Percentiles rank a stretch among this genome's conserved stretches.
Conservation (phyloP, 2,329 filamentous ascomycete genomes). For the Trichoderma aggressivum region DNA sequence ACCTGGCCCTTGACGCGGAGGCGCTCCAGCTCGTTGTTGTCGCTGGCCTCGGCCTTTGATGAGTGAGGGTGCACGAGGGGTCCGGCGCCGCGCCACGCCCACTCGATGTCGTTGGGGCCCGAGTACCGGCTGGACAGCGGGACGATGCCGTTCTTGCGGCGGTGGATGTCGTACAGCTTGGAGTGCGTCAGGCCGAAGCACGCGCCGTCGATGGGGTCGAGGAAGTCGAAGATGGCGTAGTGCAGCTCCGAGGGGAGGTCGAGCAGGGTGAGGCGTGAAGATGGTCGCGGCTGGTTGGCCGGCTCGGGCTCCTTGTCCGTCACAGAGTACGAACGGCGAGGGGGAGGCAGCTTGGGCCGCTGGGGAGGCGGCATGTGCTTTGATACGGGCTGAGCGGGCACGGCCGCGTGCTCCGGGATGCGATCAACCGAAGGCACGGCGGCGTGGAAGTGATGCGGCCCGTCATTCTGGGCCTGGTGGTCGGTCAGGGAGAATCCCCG, state of each 20-base stretch:
- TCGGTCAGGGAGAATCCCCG: constrained; percentile 48
- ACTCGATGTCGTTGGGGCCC: constrained; percentile 62
- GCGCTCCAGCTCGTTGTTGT: constrained; percentile 36
- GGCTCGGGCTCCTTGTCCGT: constrained; percentile 57
- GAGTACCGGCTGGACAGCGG: constrained; percentile 54
- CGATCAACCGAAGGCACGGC: constrained; percentile 15
- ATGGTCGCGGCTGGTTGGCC: constrained; percentile 46
- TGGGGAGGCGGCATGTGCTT: constrained; percentile 23
- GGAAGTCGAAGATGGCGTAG: constrained; percentile 57
- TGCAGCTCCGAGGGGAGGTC: constrained; percentile 59
- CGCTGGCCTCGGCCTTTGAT: constrained; percentile 4
- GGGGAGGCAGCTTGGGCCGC: constrained; percentile 41
- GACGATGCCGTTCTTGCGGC: constrained; percentile 53
- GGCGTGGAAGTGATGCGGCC: constrained; percentile 24
- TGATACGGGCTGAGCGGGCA: constrained; percentile 21
- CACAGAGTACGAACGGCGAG: constrained; percentile 58
- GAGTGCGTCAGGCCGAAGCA: constrained; percentile 58
- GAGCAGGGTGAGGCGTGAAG: constrained; percentile 44
- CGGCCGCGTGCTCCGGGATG: constrained; percentile 36
- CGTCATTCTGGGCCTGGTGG: constrained; percentile 35
- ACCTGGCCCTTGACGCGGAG: constrained; percentile 56
- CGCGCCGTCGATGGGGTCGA: constrained; percentile 62
- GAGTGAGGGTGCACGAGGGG: constrained; percentile 36
- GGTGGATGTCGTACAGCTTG: constrained; percentile 57
- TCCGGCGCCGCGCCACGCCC: constrained; percentile 58